Percentiles rank a stretch among this genome's conserved stretches.
phyloP scores from a whole-genome alignment of 2,329 filamentous ascomycete genomes.

The Pseudopyrenochaeta lycopersici region DNA sequence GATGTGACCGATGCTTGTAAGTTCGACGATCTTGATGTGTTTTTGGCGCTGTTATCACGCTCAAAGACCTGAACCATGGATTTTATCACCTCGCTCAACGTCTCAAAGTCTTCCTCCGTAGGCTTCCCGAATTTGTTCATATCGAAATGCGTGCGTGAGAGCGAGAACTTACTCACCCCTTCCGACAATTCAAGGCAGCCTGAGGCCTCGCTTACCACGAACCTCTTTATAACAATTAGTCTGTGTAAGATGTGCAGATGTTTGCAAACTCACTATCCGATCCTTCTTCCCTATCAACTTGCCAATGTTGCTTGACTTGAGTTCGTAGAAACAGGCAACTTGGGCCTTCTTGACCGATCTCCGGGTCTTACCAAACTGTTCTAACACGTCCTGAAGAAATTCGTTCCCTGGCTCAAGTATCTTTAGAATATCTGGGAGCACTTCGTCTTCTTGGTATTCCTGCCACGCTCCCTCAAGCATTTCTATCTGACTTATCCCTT shows the following conservation, averaged over 20 bases:
- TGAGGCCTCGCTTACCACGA: slow-evolving; percentile 29
- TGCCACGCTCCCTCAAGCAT: slow-evolving; percentile 31
- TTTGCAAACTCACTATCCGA: slow-evolving; percentile 26
- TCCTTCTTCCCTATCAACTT: slow-evolving; percentile 33
- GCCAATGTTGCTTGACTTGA: slow-evolving; percentile 35
- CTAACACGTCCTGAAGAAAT: slow-evolving; percentile 31
- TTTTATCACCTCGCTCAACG: slow-evolving; percentile 22
- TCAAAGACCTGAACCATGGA: no score
- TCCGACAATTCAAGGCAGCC: slow-evolving; percentile 31
- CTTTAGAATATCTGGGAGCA: slow-evolving; percentile 23
- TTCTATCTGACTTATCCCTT: slow-evolving; percentile 32
- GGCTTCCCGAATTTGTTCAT: slow-evolving; percentile 35
- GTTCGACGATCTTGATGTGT: no score
- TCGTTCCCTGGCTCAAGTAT: slow-evolving; percentile 33
- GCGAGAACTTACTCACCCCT: slow-evolving; percentile 22
- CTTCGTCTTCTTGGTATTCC: slow-evolving; percentile 27
- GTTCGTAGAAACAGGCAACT: slow-evolving; percentile 34
- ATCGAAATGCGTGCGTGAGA: slow-evolving; percentile 32
- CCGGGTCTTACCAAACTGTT: slow-evolving; percentile 25
- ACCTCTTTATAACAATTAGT: slow-evolving; percentile 16
- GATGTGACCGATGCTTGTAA: no score
- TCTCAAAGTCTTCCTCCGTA: slow-evolving; percentile 32
- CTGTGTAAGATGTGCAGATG: slow-evolving; percentile 1
- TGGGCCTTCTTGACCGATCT: slow-evolving; percentile 22
- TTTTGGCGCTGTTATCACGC: no score